phyloP scores from a whole-genome alignment of 345 rosid species.

The Melaleuca alternifolia region DNA sequence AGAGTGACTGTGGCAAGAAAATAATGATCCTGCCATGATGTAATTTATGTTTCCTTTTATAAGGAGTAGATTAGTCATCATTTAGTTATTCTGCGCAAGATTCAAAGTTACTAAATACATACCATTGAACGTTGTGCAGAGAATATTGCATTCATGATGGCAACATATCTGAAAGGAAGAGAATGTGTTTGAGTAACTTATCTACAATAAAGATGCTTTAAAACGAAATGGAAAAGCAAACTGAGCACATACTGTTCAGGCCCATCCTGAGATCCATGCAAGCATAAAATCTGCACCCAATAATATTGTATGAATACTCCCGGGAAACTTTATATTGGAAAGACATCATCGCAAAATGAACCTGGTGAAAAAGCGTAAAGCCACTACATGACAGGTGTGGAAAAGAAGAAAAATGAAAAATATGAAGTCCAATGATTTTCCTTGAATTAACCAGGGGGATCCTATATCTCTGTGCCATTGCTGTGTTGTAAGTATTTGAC shows the following conservation, averaged over 20 bases:
- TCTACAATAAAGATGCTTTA: background rate
- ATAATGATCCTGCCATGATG: background rate
- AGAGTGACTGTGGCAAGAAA: background rate
- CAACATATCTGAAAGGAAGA: conserved; percentile 67
- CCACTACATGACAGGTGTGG: background rate
- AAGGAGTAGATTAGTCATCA: background rate
- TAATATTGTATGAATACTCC: background rate
- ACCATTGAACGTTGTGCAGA: conserved; percentile 92
- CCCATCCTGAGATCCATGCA: conserved; percentile 98
- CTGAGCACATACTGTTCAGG: conserved; percentile 75
- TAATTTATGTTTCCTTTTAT: background rate
- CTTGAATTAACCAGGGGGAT: background rate
- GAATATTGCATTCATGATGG: conserved; percentile 94
- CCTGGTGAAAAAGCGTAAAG: background rate
- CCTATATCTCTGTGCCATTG: background rate
- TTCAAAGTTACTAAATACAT: conserved; percentile 1
- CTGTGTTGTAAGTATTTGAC: background rate
- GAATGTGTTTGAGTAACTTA: background rate
- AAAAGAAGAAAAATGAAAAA: background rate
- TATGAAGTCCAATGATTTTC: background rate
- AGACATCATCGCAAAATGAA: background rate
- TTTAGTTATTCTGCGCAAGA: background rate
- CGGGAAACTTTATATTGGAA: background rate
- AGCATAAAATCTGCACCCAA: conserved; percentile 68
- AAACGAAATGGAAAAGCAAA: conserved; percentile 1